phyloP scores from a whole-genome alignment of 1,284 basidiomycete species.

The Moesziomyces parantarcticus region DNA sequence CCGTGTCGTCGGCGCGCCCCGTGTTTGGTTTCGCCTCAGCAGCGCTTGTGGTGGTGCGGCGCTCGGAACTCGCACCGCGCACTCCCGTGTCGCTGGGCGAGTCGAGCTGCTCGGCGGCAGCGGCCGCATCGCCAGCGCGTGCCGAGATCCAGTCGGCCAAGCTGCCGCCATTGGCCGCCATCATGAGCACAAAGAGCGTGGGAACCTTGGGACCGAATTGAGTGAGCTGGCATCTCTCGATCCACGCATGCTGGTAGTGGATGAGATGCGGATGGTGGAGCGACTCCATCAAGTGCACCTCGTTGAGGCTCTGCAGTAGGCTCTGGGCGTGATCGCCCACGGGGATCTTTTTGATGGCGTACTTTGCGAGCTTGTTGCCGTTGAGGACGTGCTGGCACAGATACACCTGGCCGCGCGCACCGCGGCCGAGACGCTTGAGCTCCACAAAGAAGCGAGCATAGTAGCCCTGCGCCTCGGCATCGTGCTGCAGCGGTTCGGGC shows the following conservation, averaged over 20 bases:
- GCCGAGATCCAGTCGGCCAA: slow-evolving; percentile 62
- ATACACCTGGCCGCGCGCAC: slow-evolving; percentile 88
- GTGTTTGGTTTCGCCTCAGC: too few species aligned
- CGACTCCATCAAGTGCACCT: slow-evolving; percentile 84
- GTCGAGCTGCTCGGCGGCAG: not conserved
- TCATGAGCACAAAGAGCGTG: slow-evolving; percentile 65
- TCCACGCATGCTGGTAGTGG: slow-evolving; percentile 94
- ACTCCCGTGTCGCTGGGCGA: not conserved
- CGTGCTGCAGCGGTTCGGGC: slow-evolving; percentile 24
- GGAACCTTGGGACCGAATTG: slow-evolving; percentile 60
- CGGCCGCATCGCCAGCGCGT: slow-evolving; percentile 28
- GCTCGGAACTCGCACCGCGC: too few species aligned
- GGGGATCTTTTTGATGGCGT: slow-evolving; percentile 92
- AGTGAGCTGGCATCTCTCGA: slow-evolving; percentile 72
- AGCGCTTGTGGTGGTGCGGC: too few species aligned
- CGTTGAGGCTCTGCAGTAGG: slow-evolving; percentile 55
- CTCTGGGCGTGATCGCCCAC: slow-evolving; percentile 75
- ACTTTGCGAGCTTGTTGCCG: slow-evolving; percentile 78
- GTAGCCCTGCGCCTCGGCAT: slow-evolving; percentile 69
- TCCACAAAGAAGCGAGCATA: slow-evolving; percentile 83
- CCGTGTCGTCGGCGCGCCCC: not conserved
- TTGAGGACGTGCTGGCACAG: slow-evolving; percentile 85
- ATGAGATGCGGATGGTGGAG: slow-evolving; percentile 90
- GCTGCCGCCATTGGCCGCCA: slow-evolving; percentile 66
- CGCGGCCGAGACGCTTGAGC: slow-evolving; percentile 86